These are phyloP conservation scores for Choricystis sp. DNA, from an alignment of 139 green algal species.

Conservation along the genomic window DNA sequence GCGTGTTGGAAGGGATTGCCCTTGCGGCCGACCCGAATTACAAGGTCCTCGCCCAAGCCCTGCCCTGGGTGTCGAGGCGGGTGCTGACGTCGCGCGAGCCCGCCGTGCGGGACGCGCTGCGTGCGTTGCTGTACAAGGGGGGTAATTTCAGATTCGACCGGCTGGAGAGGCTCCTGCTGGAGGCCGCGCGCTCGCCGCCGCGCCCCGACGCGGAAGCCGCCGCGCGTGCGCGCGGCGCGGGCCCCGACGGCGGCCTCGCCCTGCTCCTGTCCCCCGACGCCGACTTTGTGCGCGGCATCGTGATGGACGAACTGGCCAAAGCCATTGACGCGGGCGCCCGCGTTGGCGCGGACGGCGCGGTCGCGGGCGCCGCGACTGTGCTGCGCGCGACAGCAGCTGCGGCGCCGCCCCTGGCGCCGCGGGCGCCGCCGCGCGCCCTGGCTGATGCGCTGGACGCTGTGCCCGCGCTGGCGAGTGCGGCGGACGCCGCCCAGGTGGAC, in stretches of 20 bases:
- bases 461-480: conserved; percentile 16
- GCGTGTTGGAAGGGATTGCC: conserved; percentile 81
- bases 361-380: conserved; percentile 8
- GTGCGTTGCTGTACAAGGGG: conserved; percentile 59
- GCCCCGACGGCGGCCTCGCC: conserved; percentile 14
- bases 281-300: conserved; percentile 53
- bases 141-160: conserved; percentile 53
- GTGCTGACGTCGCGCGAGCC: conserved; percentile 53
- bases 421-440: conserved; percentile 3
- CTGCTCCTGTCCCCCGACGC: conserved; percentile 59
- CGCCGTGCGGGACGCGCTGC: conserved; percentile 54
- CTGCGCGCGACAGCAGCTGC: conserved; percentile 1
- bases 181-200: conserved; percentile 27
- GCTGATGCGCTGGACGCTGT: conserved; percentile 17
- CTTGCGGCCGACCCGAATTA: conserved; percentile 66
- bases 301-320: conserved; percentile 73
- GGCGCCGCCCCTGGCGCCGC: neutral
- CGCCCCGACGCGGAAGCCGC: conserved; percentile 7
- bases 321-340: conserved; percentile 54
- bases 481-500: conserved; percentile 21
- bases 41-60: conserved; percentile 75
- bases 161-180: conserved; percentile 54
- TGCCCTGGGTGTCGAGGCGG: conserved; percentile 67
- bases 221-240: neutral
- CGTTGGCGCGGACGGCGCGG: conserved; percentile 27